Conservation (phyloP, 306 rosid genomes). For the Ormosia emarginata region DNA sequence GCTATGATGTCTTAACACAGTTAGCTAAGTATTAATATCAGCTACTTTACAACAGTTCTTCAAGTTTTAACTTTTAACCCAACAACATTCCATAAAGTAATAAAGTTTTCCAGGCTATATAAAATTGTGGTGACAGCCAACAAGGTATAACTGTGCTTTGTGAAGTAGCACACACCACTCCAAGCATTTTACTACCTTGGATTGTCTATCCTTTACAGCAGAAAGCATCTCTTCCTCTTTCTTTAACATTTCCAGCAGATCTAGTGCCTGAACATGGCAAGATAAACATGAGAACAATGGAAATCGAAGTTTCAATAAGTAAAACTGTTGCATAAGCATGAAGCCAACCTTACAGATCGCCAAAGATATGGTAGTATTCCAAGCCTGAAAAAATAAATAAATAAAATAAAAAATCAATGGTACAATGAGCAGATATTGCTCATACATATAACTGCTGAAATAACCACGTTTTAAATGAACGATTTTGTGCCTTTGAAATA, state of each 20-base stretch:
- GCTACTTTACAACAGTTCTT: neutral
- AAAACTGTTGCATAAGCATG: constrained; percentile 1
- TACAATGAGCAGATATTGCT: constrained; percentile 1
- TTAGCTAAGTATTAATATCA: neutral
- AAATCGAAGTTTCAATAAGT: neutral
- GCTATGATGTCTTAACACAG: neutral
- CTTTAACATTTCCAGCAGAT: constrained; percentile 81
- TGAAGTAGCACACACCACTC: constrained; percentile 15
- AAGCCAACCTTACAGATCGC: constrained; percentile 85
- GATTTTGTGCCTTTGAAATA: neutral
- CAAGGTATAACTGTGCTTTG: neutral
- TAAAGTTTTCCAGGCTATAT: neutral
- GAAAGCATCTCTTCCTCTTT: constrained; percentile 89
- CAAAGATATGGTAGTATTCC: constrained; percentile 78
- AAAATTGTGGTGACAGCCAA: neutral
- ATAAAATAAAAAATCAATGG: neutral
- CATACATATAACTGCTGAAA: neutral
- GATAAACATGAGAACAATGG: constrained; percentile 16
- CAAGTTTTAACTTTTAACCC: neutral
- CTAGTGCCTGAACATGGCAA: constrained; percentile 58
- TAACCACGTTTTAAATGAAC: neutral
- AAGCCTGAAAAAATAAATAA: constrained; percentile 50
- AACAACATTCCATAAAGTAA: neutral
- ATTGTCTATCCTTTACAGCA: constrained; percentile 67
- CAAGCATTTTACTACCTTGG: constrained; percentile 52